A percentile compares a stretch with the other conserved stretches of the same genome.
Evolutionary conservation across 139 green algal genomes (phyloP).

Genomic region (Mesostigma viride): DNA sequence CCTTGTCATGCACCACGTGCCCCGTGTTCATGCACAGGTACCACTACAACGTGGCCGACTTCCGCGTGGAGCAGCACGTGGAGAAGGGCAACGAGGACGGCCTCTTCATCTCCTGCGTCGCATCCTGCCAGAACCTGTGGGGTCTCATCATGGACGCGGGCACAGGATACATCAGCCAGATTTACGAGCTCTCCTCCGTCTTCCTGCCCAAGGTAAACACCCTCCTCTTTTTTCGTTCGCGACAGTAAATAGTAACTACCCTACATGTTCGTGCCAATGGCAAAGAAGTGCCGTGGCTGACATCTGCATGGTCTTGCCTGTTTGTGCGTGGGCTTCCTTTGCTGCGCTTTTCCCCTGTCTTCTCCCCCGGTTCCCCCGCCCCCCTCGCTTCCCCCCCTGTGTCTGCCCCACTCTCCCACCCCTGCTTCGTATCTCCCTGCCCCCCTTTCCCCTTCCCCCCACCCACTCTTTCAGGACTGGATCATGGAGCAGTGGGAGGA

Average conservation of each 20-base stretch:
- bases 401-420: no score
- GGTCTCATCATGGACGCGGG: conserved; percentile 93
- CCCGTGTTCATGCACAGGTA: conserved; percentile 55
- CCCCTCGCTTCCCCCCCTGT: no score
- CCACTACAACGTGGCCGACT: conserved; percentile 98
- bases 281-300: no score
- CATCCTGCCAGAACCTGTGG: conserved; percentile 94
- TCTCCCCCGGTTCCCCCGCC: no score
- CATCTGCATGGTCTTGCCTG: background rate
- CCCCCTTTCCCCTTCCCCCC: background rate
- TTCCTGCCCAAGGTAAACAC: conserved; percentile 84
- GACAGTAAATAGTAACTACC: background rate
- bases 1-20: no score
- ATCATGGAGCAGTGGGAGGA: conserved; percentile 99
- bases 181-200: conserved; percentile 41
- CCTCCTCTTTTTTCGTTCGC: background rate
- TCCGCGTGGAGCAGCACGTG: conserved; percentile 83
- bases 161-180: conserved; percentile 81
- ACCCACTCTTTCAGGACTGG: conserved; percentile 53
- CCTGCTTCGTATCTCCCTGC: no score
- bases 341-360: no score
- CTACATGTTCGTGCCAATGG: background rate
- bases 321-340: background rate
- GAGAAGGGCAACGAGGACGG: conserved; percentile 97
- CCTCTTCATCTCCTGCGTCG: conserved; percentile 87